phyloP scores from a whole-genome alignment of 2,329 filamentous ascomycete genomes.

The Hysterium pulicare region DNA sequence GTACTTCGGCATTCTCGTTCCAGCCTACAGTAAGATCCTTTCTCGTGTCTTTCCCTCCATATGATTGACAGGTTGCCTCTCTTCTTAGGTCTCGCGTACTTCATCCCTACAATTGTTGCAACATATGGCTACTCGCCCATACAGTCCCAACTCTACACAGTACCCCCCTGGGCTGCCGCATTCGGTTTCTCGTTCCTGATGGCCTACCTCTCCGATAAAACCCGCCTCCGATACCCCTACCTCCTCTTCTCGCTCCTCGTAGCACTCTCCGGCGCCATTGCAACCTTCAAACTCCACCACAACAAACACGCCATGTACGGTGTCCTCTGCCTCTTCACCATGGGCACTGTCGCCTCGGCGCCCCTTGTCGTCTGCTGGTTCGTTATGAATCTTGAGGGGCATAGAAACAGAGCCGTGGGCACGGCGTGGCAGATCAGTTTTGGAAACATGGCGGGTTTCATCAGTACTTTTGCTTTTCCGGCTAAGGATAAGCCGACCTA shows the following conservation, averaged over 20 bases:
- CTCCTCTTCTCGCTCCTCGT: conserved; percentile 10
- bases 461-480: conserved; percentile 6
- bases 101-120: conserved; percentile 43
- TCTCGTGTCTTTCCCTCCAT: conserved; percentile 5
- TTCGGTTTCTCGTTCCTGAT: conserved; percentile 8
- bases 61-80: too few relatives aligned
- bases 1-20: conserved; percentile 65
- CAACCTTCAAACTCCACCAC: conserved; percentile 6
- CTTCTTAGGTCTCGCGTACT: too few relatives aligned
- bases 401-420: conserved; percentile 45
- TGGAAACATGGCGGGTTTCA: conserved; percentile 36
- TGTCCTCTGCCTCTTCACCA: conserved; percentile 14
- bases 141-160: conserved; percentile 30
- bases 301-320: conserved; percentile 13
- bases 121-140: conserved; percentile 28
- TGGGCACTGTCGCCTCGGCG: conserved; percentile 14
- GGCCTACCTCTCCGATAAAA: conserved; percentile 11
- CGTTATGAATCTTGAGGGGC: conserved; percentile 45
- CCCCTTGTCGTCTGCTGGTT: conserved; percentile 40
- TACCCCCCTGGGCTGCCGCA: conserved; percentile 30
- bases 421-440: conserved; percentile 42
- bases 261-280: conserved; percentile 13
- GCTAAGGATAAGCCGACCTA: conserved; percentile 1
- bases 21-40: conserved; percentile 10
- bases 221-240: conserved; percentile 11